phyloP scores from a whole-genome alignment of 148 eudicot genomes.

The Salicornia ramosissima region DNA sequence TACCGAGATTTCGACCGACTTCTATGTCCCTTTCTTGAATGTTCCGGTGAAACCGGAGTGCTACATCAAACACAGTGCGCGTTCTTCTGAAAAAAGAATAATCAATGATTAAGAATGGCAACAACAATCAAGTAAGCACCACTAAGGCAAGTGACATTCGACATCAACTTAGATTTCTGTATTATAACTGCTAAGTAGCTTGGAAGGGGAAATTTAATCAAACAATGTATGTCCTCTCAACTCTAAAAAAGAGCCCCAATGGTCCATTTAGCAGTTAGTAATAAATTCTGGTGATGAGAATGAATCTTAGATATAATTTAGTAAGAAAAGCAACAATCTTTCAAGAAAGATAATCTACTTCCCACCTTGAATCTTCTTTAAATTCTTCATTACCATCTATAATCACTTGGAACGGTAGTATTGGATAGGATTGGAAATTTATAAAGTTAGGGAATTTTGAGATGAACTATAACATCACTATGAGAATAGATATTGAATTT shows the following conservation, averaged over 20 bases:
- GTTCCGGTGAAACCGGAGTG: slow-evolving; percentile 59
- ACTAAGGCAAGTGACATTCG: background rate
- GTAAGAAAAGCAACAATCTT: too few species aligned
- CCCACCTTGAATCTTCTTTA: too few species aligned
- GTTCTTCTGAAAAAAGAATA: slow-evolving; percentile 50
- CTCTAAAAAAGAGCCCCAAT: background rate
- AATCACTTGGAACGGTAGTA: too few species aligned
- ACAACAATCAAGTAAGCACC: background rate
- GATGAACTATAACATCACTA: too few species aligned
- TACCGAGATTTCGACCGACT: slow-evolving; percentile 72
- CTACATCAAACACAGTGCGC: slow-evolving; percentile 60
- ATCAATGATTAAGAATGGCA: background rate
- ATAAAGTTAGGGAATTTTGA: too few species aligned
- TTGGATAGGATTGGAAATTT: too few species aligned
- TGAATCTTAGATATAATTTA: too few species aligned
- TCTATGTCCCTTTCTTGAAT: slow-evolving; percentile 76
- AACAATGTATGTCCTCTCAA: background rate
- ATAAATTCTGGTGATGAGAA: too few species aligned
- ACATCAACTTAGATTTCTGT: background rate
- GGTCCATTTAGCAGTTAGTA: too few species aligned
- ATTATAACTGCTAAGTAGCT: background rate
- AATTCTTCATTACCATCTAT: too few species aligned
- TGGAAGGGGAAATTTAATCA: background rate
- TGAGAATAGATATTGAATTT: too few species aligned
- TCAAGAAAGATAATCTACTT: too few species aligned